Conservation (phyloP, 1,284 basidiomycete genomes). For the Vanrija sp. region DNA sequence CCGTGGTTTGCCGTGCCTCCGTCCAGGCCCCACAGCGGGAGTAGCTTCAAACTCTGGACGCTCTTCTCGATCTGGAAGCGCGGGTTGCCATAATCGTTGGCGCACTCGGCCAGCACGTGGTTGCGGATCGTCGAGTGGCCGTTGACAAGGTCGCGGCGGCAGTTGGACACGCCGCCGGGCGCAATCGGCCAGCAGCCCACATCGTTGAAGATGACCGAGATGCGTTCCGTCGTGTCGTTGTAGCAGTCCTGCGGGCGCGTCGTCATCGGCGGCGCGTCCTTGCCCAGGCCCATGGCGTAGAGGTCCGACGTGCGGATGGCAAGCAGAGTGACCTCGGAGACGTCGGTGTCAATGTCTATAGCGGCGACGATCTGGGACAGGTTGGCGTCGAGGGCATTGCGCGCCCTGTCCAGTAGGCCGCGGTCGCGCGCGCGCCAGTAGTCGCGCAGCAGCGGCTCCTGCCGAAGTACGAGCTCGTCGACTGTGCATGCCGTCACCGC, state of each 20-base stretch:
- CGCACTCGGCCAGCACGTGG: constrained; percentile 14
- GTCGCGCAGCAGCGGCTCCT: constrained; percentile 3
- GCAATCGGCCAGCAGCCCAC: constrained; percentile 12
- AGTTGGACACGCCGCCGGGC: constrained; percentile 12
- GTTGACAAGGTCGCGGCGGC: constrained; percentile 14
- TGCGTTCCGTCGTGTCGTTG: constrained; percentile 8
- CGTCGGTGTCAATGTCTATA: constrained; percentile 11
- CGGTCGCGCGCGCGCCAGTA: constrained; percentile 12
- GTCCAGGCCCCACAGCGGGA: constrained; percentile 14
- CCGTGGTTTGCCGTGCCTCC: constrained; percentile 9
- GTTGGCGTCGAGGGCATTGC: constrained; percentile 4
- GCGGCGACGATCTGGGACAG: constrained; percentile 8
- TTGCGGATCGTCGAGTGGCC: constrained; percentile 10
- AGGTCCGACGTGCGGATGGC: constrained; percentile 11
- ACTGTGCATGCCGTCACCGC: constrained; percentile 11
- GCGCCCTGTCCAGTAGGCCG: constrained; percentile 2
- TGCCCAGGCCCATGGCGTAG: constrained; percentile 12
- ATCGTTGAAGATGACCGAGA: constrained; percentile 13
- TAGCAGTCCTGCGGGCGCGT: constrained; percentile 12
- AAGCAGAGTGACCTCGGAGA: constrained; percentile 7
- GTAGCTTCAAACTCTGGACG: constrained; percentile 10
- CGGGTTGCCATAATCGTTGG: constrained; percentile 14
- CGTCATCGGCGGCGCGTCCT: constrained; percentile 6
- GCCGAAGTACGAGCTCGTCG: constrained; percentile 12
- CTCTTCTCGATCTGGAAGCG: constrained; percentile 13